Conservation (phyloP, 306 rosid species). For the peach (Prunus persica) region DNA sequence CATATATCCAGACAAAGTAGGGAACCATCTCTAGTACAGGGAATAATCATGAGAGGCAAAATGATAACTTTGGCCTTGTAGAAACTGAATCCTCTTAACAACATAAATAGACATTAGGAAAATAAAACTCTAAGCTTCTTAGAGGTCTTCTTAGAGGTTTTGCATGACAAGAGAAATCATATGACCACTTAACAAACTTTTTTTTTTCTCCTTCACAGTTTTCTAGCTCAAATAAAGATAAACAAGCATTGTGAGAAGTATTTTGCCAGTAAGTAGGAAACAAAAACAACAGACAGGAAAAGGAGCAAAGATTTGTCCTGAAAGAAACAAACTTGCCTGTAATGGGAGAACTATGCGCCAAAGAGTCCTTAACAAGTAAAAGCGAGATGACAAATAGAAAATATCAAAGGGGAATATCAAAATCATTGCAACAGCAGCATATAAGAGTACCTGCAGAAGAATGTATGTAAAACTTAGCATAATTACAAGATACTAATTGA, state of each 20-base stretch:
- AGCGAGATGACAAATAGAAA: slow-evolving; percentile 88
- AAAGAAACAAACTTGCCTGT: slow-evolving; percentile 66
- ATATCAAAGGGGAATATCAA: slow-evolving; percentile 93
- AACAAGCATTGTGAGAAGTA: not conserved
- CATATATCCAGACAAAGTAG: not conserved
- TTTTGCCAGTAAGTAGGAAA: not conserved
- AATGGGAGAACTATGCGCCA: slow-evolving; percentile 89
- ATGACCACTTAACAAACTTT: not conserved
- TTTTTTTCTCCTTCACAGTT: not conserved
- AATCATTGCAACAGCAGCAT: slow-evolving; percentile 69
- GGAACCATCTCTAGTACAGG: not conserved
- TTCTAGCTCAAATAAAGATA: not conserved
- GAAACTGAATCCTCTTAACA: not conserved
- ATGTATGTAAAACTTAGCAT: slow-evolving; percentile 34
- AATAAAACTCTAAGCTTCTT: not conserved
- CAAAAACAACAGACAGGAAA: not conserved
- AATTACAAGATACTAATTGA: slow-evolving; percentile 22
- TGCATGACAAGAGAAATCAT: not conserved
- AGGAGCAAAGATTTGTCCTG: not conserved
- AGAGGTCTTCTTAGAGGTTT: not conserved
- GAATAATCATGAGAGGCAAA: not conserved
- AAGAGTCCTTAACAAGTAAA: slow-evolving; percentile 82
- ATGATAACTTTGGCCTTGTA: not conserved
- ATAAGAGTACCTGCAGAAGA: slow-evolving; percentile 85
- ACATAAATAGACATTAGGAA: not conserved